Conservation (phyloP, 805 yeast genomes). For the Cyberlindnera subsufficiens region DNA sequence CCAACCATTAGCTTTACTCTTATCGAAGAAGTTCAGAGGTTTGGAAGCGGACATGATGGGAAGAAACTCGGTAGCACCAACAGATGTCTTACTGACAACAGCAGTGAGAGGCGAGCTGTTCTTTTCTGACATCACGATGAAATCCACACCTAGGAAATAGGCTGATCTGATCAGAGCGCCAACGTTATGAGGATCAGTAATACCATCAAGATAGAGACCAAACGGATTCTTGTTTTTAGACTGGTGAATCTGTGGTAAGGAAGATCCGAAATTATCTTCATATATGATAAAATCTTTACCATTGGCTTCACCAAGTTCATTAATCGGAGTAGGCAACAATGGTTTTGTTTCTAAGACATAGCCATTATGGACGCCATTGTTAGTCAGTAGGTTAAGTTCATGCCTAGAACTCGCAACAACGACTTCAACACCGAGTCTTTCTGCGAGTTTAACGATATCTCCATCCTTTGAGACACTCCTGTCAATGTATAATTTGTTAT, state of each 20-base stretch:
- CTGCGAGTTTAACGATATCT: conserved; percentile 43
- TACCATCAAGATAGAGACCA: conserved; percentile 71
- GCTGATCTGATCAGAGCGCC: conserved; percentile 83
- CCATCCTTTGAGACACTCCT: conserved; percentile 28
- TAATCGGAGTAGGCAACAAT: conserved; percentile 29
- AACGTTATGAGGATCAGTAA: conserved; percentile 81
- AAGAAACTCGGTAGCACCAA: conserved; percentile 77
- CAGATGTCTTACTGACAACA: conserved; percentile 71
- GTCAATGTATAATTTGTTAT: conserved; percentile 45
- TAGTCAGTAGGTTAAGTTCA: conserved; percentile 53
- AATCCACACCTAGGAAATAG: conserved; percentile 77
- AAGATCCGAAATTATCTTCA: conserved; percentile 24
- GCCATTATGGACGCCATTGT: conserved; percentile 77
- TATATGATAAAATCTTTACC: conserved; percentile 13
- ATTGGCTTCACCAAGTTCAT: conserved; percentile 18
- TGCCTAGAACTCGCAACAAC: conserved; percentile 25
- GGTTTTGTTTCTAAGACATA: conserved; percentile 65
- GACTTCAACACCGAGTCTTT: conserved; percentile 22
- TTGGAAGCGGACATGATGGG: conserved; percentile 53
- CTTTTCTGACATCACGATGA: conserved; percentile 59
- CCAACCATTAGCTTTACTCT: conserved; percentile 59
- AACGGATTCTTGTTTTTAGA: conserved; percentile 43
- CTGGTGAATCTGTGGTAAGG: conserved; percentile 13
- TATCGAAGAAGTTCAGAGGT: conserved; percentile 57
- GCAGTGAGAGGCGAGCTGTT: conserved; percentile 76